These are phyloP conservation scores for Collybia nuda DNA, from an alignment of 768 basidiomycete species.

Conservation along the genomic window DNA sequence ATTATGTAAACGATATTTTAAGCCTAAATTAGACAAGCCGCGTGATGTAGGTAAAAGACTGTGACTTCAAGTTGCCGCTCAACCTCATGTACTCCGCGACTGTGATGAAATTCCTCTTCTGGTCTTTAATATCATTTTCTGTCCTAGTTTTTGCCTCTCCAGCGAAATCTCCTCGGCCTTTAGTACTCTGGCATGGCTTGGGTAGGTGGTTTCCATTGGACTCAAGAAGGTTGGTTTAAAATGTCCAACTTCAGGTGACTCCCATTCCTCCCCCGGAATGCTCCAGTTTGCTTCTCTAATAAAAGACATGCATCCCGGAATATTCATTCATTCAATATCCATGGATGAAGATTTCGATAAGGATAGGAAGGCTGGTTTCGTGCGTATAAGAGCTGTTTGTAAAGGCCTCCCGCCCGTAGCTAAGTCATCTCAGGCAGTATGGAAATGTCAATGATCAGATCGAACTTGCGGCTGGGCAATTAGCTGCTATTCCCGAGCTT, in stretches of 20 bases:
- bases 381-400: conserved; percentile 37
- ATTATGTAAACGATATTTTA: too few species aligned
- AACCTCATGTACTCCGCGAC: too few species aligned
- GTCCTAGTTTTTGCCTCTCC: neutral
- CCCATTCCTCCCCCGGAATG: conserved; percentile 73
- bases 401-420: neutral
- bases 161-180: conserved; percentile 37
- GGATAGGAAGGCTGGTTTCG: conserved; percentile 72
- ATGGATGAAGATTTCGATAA: conserved; percentile 59
- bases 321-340: conserved; percentile 76
- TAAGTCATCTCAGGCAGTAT: conserved; percentile 44
- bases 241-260: conserved; percentile 52
- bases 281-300: conserved; percentile 59
- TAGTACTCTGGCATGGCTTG: conserved; percentile 79
- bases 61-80: too few species aligned
- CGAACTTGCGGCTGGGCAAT: conserved; percentile 59
- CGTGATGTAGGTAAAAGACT: too few species aligned
- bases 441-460: conserved; percentile 78
- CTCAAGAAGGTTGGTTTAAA: neutral
- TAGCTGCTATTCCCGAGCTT: conserved; percentile 64
- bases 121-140: neutral
- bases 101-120: conserved; percentile 3
- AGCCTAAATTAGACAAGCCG: too few species aligned
- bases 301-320: conserved; percentile 65
- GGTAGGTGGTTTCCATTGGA: conserved; percentile 26